Base-by-base conservation (phyloP, 352 stramenopile species). In the Phytophthora citricola region DNA sequence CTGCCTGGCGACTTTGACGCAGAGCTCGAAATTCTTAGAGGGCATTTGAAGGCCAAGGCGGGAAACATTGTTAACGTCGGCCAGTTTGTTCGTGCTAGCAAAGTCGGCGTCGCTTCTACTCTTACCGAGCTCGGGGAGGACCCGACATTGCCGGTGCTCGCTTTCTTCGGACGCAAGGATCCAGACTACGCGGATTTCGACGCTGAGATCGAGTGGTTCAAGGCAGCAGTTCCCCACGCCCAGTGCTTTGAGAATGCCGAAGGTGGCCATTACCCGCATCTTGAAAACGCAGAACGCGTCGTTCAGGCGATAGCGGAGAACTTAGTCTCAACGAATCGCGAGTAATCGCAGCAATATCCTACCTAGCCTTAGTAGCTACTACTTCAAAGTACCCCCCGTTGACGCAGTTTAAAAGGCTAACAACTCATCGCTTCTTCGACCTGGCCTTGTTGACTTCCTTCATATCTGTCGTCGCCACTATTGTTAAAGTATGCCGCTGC, bases 91-190 rank as follows among this genome's bases (percentile, higher is more conserved):
- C 64, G 62, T n/a, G 62, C 74, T n/a, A 41, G 58, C 14, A 79
- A 79, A 53, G 20, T 20, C n/a, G 41, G 10, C 10, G 73, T 81
- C 12, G 56, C 53, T 1, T 46, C 47, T n/a, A 59, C 73, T n/a
- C 48, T 79, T 3, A 15, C 9, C 0, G 50, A 58, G 8, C 51
- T 81, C 5, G 63, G 52, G 9, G n/a, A 24, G 24, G 9, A 45
- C 5, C 27, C 45, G 1, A 38, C n/a, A 4, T 22, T 73, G 15
- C 56, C 58, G 1, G 75, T 80, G 40, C 45, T 83, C 27, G 71
- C 68, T 15, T 77, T 82, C 57, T 72, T 79, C 38, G 74, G 74
- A 7, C 17, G 49, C 4, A 75, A 78, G 17, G 75, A 83, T 44
- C 71, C 71, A 5, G 74, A 83, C 64, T 78, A 71, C 34, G 31